phyloP scores from a whole-genome alignment of 176 grass and related monocot species.

The Chloris gayana region DNA sequence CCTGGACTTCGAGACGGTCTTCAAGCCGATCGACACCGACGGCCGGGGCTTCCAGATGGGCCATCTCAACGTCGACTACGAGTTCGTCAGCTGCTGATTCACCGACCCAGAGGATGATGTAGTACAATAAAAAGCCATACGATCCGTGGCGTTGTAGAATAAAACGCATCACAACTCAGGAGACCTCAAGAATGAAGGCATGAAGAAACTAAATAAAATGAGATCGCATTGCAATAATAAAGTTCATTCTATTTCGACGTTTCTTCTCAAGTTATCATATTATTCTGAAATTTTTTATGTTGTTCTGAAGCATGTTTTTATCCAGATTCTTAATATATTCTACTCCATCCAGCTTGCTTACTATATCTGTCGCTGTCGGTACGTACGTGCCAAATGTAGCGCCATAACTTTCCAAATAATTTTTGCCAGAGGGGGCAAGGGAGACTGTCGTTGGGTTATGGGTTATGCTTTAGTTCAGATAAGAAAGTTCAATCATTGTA shows the following conservation, averaged over 20 bases:
- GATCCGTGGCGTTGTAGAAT: neutral
- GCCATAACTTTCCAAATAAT: too few relatives aligned
- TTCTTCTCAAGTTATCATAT: neutral
- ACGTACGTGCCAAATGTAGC: too few relatives aligned
- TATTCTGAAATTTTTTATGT: too few relatives aligned
- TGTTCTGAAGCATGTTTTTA: too few relatives aligned
- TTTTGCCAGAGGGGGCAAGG: too few relatives aligned
- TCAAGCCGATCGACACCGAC: slow-evolving; percentile 63
- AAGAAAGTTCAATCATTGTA: too few relatives aligned
- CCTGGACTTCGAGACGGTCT: slow-evolving; percentile 62
- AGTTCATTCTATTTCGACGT: neutral
- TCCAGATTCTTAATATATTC: too few relatives aligned
- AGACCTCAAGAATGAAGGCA: neutral
- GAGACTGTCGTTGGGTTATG: too few relatives aligned
- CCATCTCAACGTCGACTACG: slow-evolving; percentile 40
- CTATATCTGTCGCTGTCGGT: too few relatives aligned
- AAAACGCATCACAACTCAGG: neutral
- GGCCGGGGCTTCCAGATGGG: slow-evolving; percentile 37
- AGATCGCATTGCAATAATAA: neutral
- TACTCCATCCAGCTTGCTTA: too few relatives aligned
- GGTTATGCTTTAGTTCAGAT: too few relatives aligned
- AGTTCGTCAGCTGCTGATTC: slow-evolving; percentile 16
- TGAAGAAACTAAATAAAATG: neutral
- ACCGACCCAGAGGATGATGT: too few relatives aligned
- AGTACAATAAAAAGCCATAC: neutral